Evolutionary conservation across 2,329 filamentous ascomycete species (phyloP).

Genomic region (Botrytis aclada): DNA sequence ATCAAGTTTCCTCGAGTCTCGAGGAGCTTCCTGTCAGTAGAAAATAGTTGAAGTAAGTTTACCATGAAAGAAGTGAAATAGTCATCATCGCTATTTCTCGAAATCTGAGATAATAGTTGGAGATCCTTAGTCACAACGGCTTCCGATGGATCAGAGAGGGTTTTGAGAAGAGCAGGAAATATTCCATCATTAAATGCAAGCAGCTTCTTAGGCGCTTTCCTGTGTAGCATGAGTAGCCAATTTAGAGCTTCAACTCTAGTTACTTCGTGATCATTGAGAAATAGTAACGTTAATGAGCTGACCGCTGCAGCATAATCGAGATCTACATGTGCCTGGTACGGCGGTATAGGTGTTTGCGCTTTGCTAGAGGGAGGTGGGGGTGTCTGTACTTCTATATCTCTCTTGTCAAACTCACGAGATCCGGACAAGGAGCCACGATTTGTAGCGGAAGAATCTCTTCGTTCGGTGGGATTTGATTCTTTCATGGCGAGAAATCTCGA

Average conservation of each 20-base stretch:
- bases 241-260: conserved; percentile 90
- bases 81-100: conserved; percentile 91
- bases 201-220: conserved; percentile 89
- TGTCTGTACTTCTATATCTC: conserved; percentile 52
- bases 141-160: conserved; percentile 90
- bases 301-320: conserved; percentile 97
- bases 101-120: conserved; percentile 92
- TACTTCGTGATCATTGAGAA: conserved; percentile 94
- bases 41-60: conserved; percentile 90
- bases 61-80: conserved; percentile 99
- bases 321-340: conserved; percentile 57
- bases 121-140: conserved; percentile 94
- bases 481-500: conserved; percentile 45
- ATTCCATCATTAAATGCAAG: conserved; percentile 96
- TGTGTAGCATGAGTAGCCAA: conserved; percentile 97
- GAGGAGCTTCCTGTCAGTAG: conserved; percentile 84
- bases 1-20: conserved; percentile 95
- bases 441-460: conserved; percentile 36
- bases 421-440: conserved; percentile 41
- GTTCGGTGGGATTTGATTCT: conserved; percentile 35
- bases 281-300: conserved; percentile 86
- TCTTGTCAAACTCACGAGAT: conserved; percentile 48
- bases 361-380: conserved; percentile 42
- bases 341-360: conserved; percentile 37
- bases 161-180: conserved; percentile 93